Base-by-base conservation (phyloP, 345 rosid genomes). In the Combretum micranthum region DNA sequence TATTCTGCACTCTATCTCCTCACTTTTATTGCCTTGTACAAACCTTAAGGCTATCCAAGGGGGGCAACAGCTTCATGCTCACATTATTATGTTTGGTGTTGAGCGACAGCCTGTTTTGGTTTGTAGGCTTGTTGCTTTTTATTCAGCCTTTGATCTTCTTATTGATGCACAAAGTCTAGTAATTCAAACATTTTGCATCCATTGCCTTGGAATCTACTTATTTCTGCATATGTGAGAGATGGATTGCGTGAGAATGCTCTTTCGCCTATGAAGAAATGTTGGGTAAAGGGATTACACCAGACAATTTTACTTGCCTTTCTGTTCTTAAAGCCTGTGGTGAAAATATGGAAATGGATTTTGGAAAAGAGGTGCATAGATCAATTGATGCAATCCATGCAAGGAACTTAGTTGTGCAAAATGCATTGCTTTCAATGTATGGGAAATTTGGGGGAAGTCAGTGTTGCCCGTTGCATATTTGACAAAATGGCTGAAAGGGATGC, bases 291-390 rank as follows among this genome's bases (percentile, higher is more conserved):
- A 55, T 83, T 60, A 65, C 55, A 67, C 87, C 86, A 0, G 91
- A 89, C 82, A 77, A 76, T 16, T 89, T 80, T 63, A 86, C 95
- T 45, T 89, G 78, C 63, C 91, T 95, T 0, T 82, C 95, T 32
- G 78, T 86, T 65, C 81, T 86, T 15, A 89, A 83, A 67, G 89
- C 91, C 10, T 89, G 97, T 62, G 85, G 86, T 22, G 86, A 84
- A 64, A 75, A 60, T 11, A 47, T 67, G 43, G 87, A 89, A 52
- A 14, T 80, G 23, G 56, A 52, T 6, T 79, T 80, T 43, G 95
- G 95, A 57, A 77, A 50, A 61, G 75, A 69, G 57, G 76, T 86
- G 53, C 95, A 84, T 67, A 69, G 70, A 39, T 69, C 77, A 9
- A 77, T 89, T 56, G 62, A 50, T 48, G 75, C 67, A 58, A 77